Evolutionary conservation across 768 basidiomycete species (phyloP).

Genomic region (Russula compacta): DNA sequence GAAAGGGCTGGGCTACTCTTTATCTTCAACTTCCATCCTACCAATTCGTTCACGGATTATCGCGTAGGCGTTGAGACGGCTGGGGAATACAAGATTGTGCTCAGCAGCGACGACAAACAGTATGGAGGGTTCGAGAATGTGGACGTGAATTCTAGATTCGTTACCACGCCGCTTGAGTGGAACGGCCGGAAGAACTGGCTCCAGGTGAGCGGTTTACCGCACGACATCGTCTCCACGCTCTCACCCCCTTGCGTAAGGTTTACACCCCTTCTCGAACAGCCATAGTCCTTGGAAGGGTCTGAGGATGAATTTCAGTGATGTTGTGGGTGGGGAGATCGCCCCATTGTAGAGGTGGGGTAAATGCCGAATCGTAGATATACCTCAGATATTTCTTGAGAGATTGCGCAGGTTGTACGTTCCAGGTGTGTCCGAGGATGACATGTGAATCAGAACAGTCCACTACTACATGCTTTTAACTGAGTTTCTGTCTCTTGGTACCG

Average conservation of each 20-base stretch:
- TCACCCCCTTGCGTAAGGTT: conserved; percentile 34
- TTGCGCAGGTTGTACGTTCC: not conserved
- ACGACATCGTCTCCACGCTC: not conserved
- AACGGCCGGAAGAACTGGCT: conserved; percentile 85
- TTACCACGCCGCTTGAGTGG: conserved; percentile 86
- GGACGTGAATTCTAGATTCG: conserved; percentile 49
- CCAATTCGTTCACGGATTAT: conserved; percentile 87
- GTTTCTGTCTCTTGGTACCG: conserved; percentile 21
- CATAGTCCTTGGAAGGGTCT: conserved; percentile 48
- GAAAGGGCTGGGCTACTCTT: conserved; percentile 92
- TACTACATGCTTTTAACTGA: conserved; percentile 13
- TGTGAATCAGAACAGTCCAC: conserved; percentile 3
- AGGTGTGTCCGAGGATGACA: not conserved
- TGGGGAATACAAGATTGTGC: conserved; percentile 75
- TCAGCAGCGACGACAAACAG: conserved; percentile 76
- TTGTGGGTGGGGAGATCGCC: not conserved
- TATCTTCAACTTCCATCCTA: conserved; percentile 95
- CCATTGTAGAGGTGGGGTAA: not conserved
- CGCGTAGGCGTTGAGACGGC: conserved; percentile 80
- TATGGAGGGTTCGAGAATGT: conserved; percentile 91
- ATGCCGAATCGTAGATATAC: not conserved
- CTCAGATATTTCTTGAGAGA: not conserved
- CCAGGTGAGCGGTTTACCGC: conserved; percentile 46
- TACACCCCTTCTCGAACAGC: conserved; percentile 63
- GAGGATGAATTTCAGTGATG: not conserved